A percentile compares a stretch with the other conserved stretches of the same genome.
Conservation (phyloP, 2,329 filamentous ascomycete genomes). For the Fusarium drepaniforme region DNA sequence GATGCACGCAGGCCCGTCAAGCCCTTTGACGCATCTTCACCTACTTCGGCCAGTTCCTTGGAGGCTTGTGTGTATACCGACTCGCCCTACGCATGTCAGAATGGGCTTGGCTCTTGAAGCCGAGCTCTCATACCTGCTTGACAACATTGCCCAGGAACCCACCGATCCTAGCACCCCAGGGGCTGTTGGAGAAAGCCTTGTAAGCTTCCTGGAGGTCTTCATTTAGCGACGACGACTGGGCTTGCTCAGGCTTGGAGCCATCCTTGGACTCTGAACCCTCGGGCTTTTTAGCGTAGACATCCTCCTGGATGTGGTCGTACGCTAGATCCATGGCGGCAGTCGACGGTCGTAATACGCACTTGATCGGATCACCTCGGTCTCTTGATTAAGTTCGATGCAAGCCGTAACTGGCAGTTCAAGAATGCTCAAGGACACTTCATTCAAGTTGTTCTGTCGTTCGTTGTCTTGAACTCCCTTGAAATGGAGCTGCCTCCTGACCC, state of each 20-base stretch:
- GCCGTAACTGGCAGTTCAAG: slow-evolving; percentile 5
- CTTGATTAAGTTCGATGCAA: not conserved
- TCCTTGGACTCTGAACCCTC: slow-evolving; percentile 63
- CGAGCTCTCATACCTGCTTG: slow-evolving; percentile 76
- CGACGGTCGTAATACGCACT: slow-evolving; percentile 5
- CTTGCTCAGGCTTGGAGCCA: slow-evolving; percentile 54
- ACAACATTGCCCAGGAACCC: slow-evolving; percentile 92
- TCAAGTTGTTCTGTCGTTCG: slow-evolving; percentile 29
- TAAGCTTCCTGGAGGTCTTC: slow-evolving; percentile 95
- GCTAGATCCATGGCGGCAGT: slow-evolving; percentile 83
- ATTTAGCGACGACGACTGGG: slow-evolving; percentile 76
- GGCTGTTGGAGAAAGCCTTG: slow-evolving; percentile 89
- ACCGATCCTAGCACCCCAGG: slow-evolving; percentile 90
- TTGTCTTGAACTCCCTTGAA: slow-evolving; percentile 27
- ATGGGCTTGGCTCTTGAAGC: slow-evolving; percentile 5
- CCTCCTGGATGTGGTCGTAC: slow-evolving; percentile 96
- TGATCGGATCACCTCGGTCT: not conserved
- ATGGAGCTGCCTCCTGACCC: slow-evolving; percentile 38
- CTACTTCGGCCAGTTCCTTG: slow-evolving; percentile 84
- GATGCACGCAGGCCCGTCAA: slow-evolving; percentile 77
- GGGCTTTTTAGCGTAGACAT: slow-evolving; percentile 70
- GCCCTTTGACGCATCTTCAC: slow-evolving; percentile 85
- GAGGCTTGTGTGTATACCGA: slow-evolving; percentile 85
- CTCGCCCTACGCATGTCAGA: slow-evolving; percentile 71
- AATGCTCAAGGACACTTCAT: slow-evolving; percentile 17